Evolutionary conservation across 306 rosid genomes (phyloP).

Genomic region (Vachellia collinsii): DNA sequence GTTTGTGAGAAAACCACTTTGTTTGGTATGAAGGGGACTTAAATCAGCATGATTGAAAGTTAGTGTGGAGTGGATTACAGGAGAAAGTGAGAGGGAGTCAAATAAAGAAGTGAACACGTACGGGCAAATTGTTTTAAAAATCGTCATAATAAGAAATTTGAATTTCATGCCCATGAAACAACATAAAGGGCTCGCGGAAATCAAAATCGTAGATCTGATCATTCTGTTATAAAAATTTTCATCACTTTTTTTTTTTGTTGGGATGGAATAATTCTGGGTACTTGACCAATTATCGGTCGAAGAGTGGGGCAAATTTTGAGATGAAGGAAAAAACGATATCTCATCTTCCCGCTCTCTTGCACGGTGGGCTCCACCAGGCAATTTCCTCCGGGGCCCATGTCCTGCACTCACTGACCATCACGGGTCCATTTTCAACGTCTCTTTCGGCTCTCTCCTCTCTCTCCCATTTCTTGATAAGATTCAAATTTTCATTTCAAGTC

Average conservation of each 20-base stretch:
- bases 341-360: background rate
- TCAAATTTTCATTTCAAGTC: background rate
- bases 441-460: conserved; percentile 5
- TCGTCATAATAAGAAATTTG: background rate
- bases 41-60: background rate
- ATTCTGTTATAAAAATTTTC: background rate
- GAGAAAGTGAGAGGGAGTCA: background rate
- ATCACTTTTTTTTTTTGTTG: background rate
- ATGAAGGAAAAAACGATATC: background rate
- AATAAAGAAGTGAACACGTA: background rate
- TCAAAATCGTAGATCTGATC: background rate
- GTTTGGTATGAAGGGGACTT: background rate
- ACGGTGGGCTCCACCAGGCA: conserved; percentile 37
- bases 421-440: conserved; percentile 7
- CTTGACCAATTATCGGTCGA: background rate
- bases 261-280: background rate
- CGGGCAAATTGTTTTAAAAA: conserved; percentile 2
- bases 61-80: background rate
- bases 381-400: conserved; percentile 44
- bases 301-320: conserved; percentile 43
- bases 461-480: background rate
- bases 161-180: background rate
- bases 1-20: background rate
- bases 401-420: conserved; percentile 19
- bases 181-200: no score